Evolutionary conservation across 2,329 filamentous ascomycete species (phyloP), one percentile per base, ranked within the genome.

Genomic region (Cladorrhinum sp.): DNA sequence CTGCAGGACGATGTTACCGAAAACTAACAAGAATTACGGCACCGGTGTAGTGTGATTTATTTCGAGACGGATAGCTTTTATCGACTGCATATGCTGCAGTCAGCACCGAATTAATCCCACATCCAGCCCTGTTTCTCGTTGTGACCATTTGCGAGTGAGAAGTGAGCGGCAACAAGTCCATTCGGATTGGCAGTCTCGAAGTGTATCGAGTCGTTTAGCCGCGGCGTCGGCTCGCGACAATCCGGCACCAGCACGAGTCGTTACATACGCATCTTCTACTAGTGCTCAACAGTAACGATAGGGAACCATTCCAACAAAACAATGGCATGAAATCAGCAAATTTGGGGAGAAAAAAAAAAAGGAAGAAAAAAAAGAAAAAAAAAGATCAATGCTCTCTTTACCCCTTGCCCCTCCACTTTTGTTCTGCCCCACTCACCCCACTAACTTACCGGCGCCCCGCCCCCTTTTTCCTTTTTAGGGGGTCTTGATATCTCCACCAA

Each of bases 191-290:
- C 7, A 46, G 14, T 46, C 9, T 36, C 4, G 33, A 18, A 46
- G 14, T 46, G 42, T 46, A 46, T 46, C 23, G 49, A 51, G 16
- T 51, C 49, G 49, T 51, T 51, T 51, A 51, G 49, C 49, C 49
- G 42, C n/a, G n/a, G 8, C 21, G 49, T 21, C 49, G 49, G 14
- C 49, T 51, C 49, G 49, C 49, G 49, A 26, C 49, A 51, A 51
- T 26, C 24, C 49, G 24, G 21, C 21, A 51, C 24, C 49, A 20
- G 49, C 49, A 51, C 24, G 49, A 51, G 49, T 51, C 49, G 49
- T 51, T 20, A 16, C n/a, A 28, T n/a, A 42, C 26, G 26, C 26
- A 30, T 30, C 5, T 30, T 30, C 10, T 30, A 30, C 26, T 30
- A 5, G n/a, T n/a, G n/a, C n/a, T 28, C 26, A 28, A 28, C 26